Base-by-base conservation (phyloP, 2,329 filamentous ascomycete genomes). In the Stagonosporopsis cucurbitacearum region DNA sequence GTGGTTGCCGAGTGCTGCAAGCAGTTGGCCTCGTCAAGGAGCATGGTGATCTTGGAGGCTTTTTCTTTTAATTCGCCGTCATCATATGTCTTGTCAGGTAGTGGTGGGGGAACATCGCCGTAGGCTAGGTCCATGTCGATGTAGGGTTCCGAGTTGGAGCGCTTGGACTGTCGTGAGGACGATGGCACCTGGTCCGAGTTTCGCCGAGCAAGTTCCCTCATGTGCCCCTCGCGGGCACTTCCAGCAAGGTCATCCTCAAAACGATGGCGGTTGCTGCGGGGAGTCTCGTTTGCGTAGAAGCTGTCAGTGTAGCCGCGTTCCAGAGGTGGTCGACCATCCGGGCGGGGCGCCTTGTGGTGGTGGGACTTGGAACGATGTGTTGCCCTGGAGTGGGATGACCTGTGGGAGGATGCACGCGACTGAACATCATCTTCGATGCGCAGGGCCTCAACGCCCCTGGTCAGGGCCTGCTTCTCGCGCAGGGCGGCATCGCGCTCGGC, bases 81-180 rank as follows among this genome's bases (percentile, higher is more conserved):
- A 36, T 84, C 78, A 50, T 81, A 67, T 35, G 78, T 71, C 46
- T 67, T 79, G 65, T 75, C 76, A 72, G 77, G 79, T 12, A 91
- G 76, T 66, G 92, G 85, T 53, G 90, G 86, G 1, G 90, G 90
- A 0, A 95, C 81, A 48, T 91, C 88, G 57, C 94, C 94, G 68
- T 97, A 98, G 7, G 94, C 94, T 7, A 98, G 82, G 71, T 96
- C 84, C 90, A 96, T 92, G 70, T 97, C 94, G 65, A 96, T 87
- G 51, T 87, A 80, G 20, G 76, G 67, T 25, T 73, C 65, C 12
- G 78, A 79, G 17, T 75, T 68, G 32, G 75, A 71, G 41, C 77
- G 77, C 22, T 59, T 58, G 8, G 66, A 50, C 53, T 45, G 67
- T 32, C 32, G 43, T 22, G 45, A 53, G 25, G 65, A 53, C 12